Evolutionary conservation across 768 basidiomycete species (phyloP).

Genomic region (Trametes villosa): DNA sequence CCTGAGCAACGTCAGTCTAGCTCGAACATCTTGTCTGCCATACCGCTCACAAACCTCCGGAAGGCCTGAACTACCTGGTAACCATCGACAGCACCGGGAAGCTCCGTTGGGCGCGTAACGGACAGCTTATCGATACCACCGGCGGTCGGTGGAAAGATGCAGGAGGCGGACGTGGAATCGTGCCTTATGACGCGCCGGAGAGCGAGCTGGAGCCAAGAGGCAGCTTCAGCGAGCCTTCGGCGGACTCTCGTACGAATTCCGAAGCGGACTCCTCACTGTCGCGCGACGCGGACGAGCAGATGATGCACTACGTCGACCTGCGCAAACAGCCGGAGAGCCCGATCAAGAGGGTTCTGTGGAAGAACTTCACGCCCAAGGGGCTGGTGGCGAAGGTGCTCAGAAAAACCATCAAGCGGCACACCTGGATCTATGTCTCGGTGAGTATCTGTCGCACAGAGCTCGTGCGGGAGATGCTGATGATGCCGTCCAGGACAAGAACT

Average conservation of each 20-base stretch:
- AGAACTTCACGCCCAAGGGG: slow-evolving; percentile 55
- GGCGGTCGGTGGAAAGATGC: slow-evolving; percentile 66
- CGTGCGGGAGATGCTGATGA: slow-evolving; percentile 3
- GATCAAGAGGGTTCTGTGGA: slow-evolving; percentile 45
- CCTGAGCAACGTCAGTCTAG: slow-evolving; percentile 51
- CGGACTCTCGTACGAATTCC: slow-evolving; percentile 21
- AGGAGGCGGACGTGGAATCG: slow-evolving; percentile 57
- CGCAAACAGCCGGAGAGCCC: slow-evolving; percentile 38
- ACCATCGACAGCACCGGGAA: slow-evolving; percentile 56
- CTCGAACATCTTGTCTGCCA: background rate
- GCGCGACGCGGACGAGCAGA: slow-evolving; percentile 34
- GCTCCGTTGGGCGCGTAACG: slow-evolving; percentile 61
- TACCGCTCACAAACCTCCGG: background rate
- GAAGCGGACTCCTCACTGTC: slow-evolving; percentile 21
- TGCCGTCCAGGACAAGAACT: slow-evolving; percentile 52
- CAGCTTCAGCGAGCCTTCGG: slow-evolving; percentile 19
- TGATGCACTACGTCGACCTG: slow-evolving; percentile 48
- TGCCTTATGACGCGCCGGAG: slow-evolving; percentile 39
- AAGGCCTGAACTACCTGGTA: slow-evolving; percentile 68
- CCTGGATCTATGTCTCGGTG: slow-evolving; percentile 73
- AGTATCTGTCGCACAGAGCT: slow-evolving; percentile 20
- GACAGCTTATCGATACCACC: slow-evolving; percentile 62
- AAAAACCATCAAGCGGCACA: slow-evolving; percentile 62
- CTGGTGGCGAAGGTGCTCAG: slow-evolving; percentile 56
- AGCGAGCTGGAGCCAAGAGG: slow-evolving; percentile 10